Conservation (phyloP, 169 alveolate genomes). For the Eimeria necatrix region DNA sequence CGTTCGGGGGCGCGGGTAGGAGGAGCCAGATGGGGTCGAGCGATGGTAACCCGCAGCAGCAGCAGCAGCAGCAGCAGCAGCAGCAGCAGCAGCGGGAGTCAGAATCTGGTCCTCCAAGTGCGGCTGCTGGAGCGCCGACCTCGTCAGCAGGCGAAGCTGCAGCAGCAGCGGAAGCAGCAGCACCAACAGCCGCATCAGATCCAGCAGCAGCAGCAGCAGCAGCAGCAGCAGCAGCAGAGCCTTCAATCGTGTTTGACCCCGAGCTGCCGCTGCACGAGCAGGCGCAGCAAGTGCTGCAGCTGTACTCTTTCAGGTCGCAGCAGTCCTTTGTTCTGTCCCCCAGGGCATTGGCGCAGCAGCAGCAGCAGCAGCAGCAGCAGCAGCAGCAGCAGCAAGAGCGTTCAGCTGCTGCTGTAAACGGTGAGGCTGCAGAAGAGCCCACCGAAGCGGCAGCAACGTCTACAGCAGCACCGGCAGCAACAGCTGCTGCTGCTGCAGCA, state of each 20-base stretch:
- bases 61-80: not conserved
- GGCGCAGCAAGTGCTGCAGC: conserved; percentile 41
- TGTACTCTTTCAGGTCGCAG: not conserved
- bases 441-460: not conserved
- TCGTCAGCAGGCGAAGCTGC: not conserved
- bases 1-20: not conserved
- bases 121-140: not conserved
- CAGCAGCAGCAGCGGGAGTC: not conserved
- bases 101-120: not conserved
- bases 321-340: not conserved
- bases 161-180: not conserved
- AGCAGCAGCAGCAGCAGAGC: not conserved
- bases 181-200: not conserved
- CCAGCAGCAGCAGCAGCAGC: conserved; percentile 42
- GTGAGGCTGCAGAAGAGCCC: too few relatives aligned
- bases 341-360: not conserved
- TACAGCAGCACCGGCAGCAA: not conserved
- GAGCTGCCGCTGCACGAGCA: conserved; percentile 33
- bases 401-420: too few relatives aligned
- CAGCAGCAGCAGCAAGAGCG: conserved; percentile 10
- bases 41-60: not conserved
- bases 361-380: conserved; percentile 48
- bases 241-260: not conserved
- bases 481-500: conserved; percentile 6
- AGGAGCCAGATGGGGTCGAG: not conserved